Evolutionary conservation across 2,329 filamentous ascomycete genomes (phyloP).

Genomic region (Onygenales sp.): DNA sequence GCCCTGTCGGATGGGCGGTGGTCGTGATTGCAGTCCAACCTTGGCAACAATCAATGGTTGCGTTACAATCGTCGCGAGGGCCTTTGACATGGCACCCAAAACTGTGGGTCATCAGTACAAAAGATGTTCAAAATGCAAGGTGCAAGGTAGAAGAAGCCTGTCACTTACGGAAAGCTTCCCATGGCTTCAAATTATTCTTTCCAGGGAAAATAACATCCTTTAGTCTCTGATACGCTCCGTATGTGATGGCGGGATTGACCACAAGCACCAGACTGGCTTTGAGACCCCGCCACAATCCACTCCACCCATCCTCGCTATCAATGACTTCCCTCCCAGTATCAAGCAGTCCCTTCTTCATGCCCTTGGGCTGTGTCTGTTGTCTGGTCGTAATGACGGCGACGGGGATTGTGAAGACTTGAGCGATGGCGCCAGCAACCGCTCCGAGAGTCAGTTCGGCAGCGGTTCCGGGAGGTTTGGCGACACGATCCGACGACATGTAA

Average conservation of each 20-base stretch:
- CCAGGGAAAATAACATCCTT: slow-evolving; percentile 69
- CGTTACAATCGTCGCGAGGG: slow-evolving; percentile 80
- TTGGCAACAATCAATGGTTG: slow-evolving; percentile 97
- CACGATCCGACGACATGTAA: slow-evolving; percentile 55
- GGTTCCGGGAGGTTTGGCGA: slow-evolving; percentile 61
- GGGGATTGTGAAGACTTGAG: slow-evolving; percentile 93
- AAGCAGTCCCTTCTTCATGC: slow-evolving; percentile 73
- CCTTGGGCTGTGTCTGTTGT: slow-evolving; percentile 84
- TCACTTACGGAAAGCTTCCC: slow-evolving; percentile 81
- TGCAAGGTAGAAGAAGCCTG: not conserved
- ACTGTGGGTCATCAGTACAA: slow-evolving; percentile 42
- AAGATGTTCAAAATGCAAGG: not conserved
- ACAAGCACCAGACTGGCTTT: slow-evolving; percentile 95
- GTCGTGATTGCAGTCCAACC: slow-evolving; percentile 88
- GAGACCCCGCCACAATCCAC: slow-evolving; percentile 85
- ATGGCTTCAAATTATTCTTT: slow-evolving; percentile 63
- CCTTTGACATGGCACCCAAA: slow-evolving; percentile 86
- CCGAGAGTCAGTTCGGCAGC: slow-evolving; percentile 75
- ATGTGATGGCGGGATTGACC: slow-evolving; percentile 94
- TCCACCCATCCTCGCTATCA: slow-evolving; percentile 78
- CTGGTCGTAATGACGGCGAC: slow-evolving; percentile 91
- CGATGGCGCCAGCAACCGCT: slow-evolving; percentile 77
- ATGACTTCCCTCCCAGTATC: slow-evolving; percentile 86
- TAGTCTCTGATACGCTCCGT: slow-evolving; percentile 88
- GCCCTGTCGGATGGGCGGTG: slow-evolving; percentile 71